Evolutionary conservation across 495 filamentous ascomycete genomes (phyloP), one percentile per base, ranked within the genome.

Genomic region (Antarctomyces pellizariae): DNA sequence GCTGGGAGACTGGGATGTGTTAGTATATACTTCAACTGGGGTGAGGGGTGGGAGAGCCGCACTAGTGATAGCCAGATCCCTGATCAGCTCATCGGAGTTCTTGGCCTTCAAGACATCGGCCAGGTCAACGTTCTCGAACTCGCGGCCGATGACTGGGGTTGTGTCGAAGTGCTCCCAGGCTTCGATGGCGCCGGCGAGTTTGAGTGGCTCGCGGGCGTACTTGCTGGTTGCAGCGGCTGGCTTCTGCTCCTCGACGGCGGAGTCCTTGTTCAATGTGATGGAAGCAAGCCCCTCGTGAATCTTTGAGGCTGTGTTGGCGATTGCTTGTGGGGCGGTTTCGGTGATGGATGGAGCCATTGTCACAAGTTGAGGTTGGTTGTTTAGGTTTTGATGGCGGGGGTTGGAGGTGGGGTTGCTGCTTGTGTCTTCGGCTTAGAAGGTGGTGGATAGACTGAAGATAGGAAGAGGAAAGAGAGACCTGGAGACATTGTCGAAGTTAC

Each of bases 21-120:
- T 41, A 33, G 32, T 15, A 18, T 24, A 36, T n/a, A 4, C 7
- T 24, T 11, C 13, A 11, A 12, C 13, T 0, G n/a, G 2, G 8
- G 1, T 1, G 3, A 12, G 10, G 46, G 4, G 62, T 60, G 32
- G 67, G 36, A 15, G 35, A 37, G 16, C 52, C 48, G 31, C 31
- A 75, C 71, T 54, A 5, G 66, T 71, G 15, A 74, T 59, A 11
- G 71, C 68, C 2, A 78, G 50, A 21, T 80, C 71, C 3, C 60
- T 48, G 10, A 79, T 41, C 10, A 76, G 45, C 18, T 72, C 66
- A 32, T 76, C 72, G 0, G 64, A 61, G 38, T 78, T 73, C 0
- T 56, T 50, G 7, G 69, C 62, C 8, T 53, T 47, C 7, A 78
- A 50, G 47, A 54, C 60, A 6, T 72, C 63, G 9, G 54, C 56